Evolutionary conservation across 73 alveolate species (phyloP).

Genomic region (Blepharisma stoltei): DNA sequence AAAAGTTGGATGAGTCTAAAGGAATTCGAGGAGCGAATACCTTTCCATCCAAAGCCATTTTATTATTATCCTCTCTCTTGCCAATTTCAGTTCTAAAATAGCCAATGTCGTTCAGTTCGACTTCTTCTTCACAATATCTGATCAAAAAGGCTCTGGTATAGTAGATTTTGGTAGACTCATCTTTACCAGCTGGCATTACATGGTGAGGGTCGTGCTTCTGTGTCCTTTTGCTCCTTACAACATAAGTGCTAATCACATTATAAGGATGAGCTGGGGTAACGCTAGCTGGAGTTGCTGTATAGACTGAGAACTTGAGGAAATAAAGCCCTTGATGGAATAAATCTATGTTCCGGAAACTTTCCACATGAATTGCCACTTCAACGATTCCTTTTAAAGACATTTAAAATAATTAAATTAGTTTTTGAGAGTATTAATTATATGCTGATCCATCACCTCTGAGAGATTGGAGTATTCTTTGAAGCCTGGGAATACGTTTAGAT

Average conservation of each 20-base stretch:
- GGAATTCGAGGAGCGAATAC: too few species aligned
- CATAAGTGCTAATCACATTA: neutral
- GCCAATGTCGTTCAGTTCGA: conserved; percentile 72
- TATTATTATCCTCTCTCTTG: too few species aligned
- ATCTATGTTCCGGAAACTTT: conserved; percentile 43
- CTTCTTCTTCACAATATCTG: conserved; percentile 90
- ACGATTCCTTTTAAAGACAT: conserved; percentile 32
- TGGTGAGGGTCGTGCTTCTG: conserved; percentile 39
- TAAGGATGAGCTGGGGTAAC: conserved; percentile 23
- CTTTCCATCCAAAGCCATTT: too few species aligned
- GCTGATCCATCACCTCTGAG: too few species aligned
- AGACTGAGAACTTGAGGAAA: conserved; percentile 32
- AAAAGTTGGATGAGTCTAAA: too few species aligned
- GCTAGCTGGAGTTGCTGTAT: neutral
- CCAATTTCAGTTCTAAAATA: conserved; percentile 76
- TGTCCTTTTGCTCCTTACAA: conserved; percentile 30
- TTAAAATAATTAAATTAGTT: too few species aligned
- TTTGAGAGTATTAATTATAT: too few species aligned
- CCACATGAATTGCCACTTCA: conserved; percentile 36
- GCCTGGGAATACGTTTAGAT: conserved; percentile 24
- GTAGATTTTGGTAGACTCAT: conserved; percentile 51
- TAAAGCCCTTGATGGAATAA: conserved; percentile 52
- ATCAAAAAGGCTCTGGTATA: conserved; percentile 78
- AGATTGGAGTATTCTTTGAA: neutral
- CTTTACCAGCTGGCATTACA: conserved; percentile 47